These are phyloP conservation scores for Fusarium agapanthi DNA, from an alignment of 2,329 filamentous ascomycete genomes.

Conservation along the genomic window DNA sequence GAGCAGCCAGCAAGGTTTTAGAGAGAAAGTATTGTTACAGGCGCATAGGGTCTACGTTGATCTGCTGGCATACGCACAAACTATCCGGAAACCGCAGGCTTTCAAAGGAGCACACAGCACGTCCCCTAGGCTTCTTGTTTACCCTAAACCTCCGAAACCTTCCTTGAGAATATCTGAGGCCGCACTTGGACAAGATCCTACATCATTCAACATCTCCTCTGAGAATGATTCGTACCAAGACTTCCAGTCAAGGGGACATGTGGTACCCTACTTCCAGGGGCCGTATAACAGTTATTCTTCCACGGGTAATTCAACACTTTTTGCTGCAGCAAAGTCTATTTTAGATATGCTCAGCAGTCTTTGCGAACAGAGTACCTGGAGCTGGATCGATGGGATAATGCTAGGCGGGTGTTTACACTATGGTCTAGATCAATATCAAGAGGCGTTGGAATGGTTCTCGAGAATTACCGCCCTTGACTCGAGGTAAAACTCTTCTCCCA, in stretches of 20 bases:
- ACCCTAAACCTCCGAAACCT: slow-evolving; percentile 60
- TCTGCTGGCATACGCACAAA: slow-evolving; percentile 71
- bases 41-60: slow-evolving; percentile 80
- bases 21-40: slow-evolving; percentile 72
- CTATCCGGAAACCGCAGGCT: slow-evolving; percentile 60
- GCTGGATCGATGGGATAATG: slow-evolving; percentile 93
- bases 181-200: background rate
- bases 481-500: slow-evolving; percentile 54
- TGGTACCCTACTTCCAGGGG: slow-evolving; percentile 12
- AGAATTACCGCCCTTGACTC: slow-evolving; percentile 66
- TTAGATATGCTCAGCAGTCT: slow-evolving; percentile 76
- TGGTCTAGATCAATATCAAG: slow-evolving; percentile 83
- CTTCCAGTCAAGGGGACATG: slow-evolving; percentile 20
- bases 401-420: slow-evolving; percentile 92
- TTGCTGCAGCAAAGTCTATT: slow-evolving; percentile 68
- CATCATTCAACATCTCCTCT: slow-evolving; percentile 1
- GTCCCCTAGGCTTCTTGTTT: slow-evolving; percentile 61
- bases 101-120: slow-evolving; percentile 50
- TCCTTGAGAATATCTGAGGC: slow-evolving; percentile 21
- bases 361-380: slow-evolving; percentile 83
- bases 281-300: slow-evolving; percentile 23
- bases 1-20: slow-evolving; percentile 57
- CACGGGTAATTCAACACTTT: slow-evolving; percentile 48
- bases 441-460: slow-evolving; percentile 78
- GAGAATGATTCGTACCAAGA: slow-evolving; percentile 17